Conservation (phyloP, 2,329 filamentous ascomycete genomes). For the Cadophora luteo-olivacea region DNA sequence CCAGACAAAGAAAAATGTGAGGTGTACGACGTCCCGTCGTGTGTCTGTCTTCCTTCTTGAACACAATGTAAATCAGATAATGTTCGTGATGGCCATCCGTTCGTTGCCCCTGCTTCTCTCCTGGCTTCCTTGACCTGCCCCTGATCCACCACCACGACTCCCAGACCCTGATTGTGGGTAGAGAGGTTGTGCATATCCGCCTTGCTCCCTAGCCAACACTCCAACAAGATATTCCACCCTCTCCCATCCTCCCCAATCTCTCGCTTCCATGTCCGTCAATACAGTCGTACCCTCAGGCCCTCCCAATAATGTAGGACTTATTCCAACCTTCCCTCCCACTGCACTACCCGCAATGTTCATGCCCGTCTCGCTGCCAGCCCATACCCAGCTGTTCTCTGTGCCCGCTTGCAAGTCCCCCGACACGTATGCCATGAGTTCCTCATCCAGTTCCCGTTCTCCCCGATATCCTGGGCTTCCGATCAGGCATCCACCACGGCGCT, state of each 20-base stretch:
- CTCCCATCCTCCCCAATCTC: constrained; percentile 84
- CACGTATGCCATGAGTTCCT: constrained; percentile 87
- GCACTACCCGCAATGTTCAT: constrained; percentile 41
- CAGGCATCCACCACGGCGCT: constrained; percentile 51
- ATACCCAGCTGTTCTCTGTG: constrained; percentile 82
- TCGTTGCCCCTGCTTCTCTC: constrained; percentile 26
- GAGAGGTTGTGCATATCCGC: constrained; percentile 28
- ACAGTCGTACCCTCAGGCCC: constrained; percentile 49
- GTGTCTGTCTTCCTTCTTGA: not conserved
- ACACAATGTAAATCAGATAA: constrained; percentile 16
- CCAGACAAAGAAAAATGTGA: not conserved
- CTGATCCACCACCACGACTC: constrained; percentile 20
- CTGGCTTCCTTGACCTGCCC: constrained; percentile 16
- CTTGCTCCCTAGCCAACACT: constrained; percentile 51
- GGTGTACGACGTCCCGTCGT: not conserved
- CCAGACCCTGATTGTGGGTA: constrained; percentile 25
- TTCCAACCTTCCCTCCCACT: constrained; percentile 10
- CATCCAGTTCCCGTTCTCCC: constrained; percentile 58
- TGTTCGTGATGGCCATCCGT: constrained; percentile 28
- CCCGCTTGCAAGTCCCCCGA: constrained; percentile 86
- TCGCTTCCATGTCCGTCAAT: constrained; percentile 61
- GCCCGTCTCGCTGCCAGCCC: constrained; percentile 67
- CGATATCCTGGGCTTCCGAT: constrained; percentile 34
- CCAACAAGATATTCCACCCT: constrained; percentile 70
- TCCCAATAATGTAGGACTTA: constrained; percentile 37